These are phyloP conservation scores for Penicillium cataractarum DNA, from an alignment of 495 filamentous ascomycete genomes.

Conservation along the genomic window DNA sequence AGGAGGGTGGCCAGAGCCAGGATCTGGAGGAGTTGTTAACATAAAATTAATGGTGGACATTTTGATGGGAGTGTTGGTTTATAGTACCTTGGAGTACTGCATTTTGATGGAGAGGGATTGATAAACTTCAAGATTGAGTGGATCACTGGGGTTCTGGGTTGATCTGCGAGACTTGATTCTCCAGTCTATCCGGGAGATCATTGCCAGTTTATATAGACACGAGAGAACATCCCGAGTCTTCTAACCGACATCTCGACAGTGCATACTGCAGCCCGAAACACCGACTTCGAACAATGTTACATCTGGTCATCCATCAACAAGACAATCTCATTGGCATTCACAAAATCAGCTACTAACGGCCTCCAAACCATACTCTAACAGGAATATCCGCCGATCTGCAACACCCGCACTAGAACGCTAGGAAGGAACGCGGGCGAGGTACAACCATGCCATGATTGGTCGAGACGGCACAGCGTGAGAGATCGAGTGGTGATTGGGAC, in stretches of 20 bases:
- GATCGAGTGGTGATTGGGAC: slow-evolving; percentile 20
- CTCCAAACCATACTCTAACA: slow-evolving; percentile 12
- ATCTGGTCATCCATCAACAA: slow-evolving; percentile 12
- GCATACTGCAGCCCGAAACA: not conserved
- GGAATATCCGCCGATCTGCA: slow-evolving; percentile 27
- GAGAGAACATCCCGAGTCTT: not conserved
- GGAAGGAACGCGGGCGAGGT: not conserved
- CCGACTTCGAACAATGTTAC: slow-evolving; percentile 20
- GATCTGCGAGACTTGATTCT: not conserved
- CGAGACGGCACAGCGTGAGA: slow-evolving; percentile 15
- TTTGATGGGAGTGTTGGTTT: not conserved
- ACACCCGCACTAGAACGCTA: not conserved
- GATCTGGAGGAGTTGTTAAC: slow-evolving; percentile 21
- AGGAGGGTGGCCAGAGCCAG: slow-evolving; percentile 31
- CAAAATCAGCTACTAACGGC: slow-evolving; percentile 2
- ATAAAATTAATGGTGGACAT: not conserved
- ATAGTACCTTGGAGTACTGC: slow-evolving; percentile 35
- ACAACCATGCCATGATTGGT: slow-evolving; percentile 9
- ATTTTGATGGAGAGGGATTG: slow-evolving; percentile 21
- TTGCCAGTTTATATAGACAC: slow-evolving; percentile 14
- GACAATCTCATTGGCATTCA: slow-evolving; percentile 16
- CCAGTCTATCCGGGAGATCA: not conserved
- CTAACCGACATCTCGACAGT: not conserved
- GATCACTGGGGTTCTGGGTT: not conserved
- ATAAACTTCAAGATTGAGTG: not conserved